A percentile compares a stretch with the other conserved stretches of the same genome.
Conservation (phyloP, 208 protist genomes). For the Trypanosoma mega region DNA sequence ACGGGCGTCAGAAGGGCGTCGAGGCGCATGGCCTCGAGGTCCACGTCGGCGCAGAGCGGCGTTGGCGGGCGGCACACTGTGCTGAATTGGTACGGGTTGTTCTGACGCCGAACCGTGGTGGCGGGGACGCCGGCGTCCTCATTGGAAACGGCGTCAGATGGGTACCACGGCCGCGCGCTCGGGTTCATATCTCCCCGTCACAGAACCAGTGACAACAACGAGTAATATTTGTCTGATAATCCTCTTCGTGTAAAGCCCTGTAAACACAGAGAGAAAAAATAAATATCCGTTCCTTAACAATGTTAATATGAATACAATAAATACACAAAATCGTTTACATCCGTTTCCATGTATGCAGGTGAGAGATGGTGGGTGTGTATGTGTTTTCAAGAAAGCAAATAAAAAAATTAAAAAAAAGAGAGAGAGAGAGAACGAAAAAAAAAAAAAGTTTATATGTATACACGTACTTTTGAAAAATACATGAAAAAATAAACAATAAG, state of each 20-base stretch:
- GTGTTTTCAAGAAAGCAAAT: slow-evolving; percentile 9
- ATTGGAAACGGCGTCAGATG: slow-evolving; percentile 15
- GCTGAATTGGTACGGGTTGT: slow-evolving; percentile 20
- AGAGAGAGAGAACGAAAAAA: slow-evolving; percentile 12
- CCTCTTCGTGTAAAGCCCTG: too few species aligned
- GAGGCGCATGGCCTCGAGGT: slow-evolving; percentile 12
- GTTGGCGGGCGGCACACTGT: not conserved
- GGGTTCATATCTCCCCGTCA: slow-evolving; percentile 29
- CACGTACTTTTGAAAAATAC: too few species aligned
- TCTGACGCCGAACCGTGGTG: slow-evolving; percentile 15
- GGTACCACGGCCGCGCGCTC: slow-evolving; percentile 35
- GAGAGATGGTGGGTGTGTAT: slow-evolving; percentile 13
- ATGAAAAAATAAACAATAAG: slow-evolving; percentile 8
- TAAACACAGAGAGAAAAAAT: slow-evolving; percentile 5
- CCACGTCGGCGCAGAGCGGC: slow-evolving; percentile 6
- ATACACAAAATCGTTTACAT: not conserved
- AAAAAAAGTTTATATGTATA: too few species aligned
- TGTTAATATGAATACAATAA: slow-evolving; percentile 1
- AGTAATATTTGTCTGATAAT: too few species aligned
- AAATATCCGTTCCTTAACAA: too few species aligned
- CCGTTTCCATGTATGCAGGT: not conserved
- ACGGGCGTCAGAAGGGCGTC: not conserved
- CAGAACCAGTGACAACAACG: not conserved
- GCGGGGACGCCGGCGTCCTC: not conserved
- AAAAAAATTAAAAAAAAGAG: slow-evolving; percentile 9